These are phyloP conservation scores for Phytophthora sp. DNA, from an alignment of 352 stramenopile genomes.

Conservation along the genomic window DNA sequence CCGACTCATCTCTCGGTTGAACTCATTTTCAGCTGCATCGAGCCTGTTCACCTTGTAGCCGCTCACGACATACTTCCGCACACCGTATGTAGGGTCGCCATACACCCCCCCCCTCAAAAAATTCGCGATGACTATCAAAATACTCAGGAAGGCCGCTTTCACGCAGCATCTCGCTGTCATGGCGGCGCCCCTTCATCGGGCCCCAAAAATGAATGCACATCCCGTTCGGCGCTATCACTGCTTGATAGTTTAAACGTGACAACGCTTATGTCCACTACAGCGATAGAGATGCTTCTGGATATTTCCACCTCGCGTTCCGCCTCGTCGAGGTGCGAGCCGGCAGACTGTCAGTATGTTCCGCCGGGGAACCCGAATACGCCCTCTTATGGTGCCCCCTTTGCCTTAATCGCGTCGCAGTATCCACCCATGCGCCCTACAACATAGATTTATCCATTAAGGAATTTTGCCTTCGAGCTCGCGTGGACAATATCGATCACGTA, in stretches of 20 bases:
- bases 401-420: slow-evolving; percentile 3
- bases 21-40: neutral
- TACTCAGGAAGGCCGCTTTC: too few species aligned
- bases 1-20: slow-evolving; percentile 7
- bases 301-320: neutral
- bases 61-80: slow-evolving; percentile 1
- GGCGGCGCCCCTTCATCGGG: too few species aligned
- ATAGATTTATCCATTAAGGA: neutral
- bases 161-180: too few species aligned
- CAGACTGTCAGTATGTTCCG: slow-evolving; percentile 3
- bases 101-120: neutral
- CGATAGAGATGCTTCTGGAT: slow-evolving; percentile 9
- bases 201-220: too few species aligned
- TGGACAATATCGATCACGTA: slow-evolving; percentile 10
- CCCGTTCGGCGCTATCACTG: slow-evolving; percentile 7
- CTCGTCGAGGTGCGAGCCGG: neutral
- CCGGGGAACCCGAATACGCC: slow-evolving; percentile 7
- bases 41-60: slow-evolving; percentile 7
- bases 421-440: neutral
- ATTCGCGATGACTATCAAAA: neutral
- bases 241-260: slow-evolving; percentile 12
- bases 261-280: slow-evolving; percentile 8
- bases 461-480: slow-evolving; percentile 2
- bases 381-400: slow-evolving; percentile 1
- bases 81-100: slow-evolving; percentile 2